Conservation (phyloP, 768 basidiomycete genomes). For the Hypholoma fasciculare region DNA sequence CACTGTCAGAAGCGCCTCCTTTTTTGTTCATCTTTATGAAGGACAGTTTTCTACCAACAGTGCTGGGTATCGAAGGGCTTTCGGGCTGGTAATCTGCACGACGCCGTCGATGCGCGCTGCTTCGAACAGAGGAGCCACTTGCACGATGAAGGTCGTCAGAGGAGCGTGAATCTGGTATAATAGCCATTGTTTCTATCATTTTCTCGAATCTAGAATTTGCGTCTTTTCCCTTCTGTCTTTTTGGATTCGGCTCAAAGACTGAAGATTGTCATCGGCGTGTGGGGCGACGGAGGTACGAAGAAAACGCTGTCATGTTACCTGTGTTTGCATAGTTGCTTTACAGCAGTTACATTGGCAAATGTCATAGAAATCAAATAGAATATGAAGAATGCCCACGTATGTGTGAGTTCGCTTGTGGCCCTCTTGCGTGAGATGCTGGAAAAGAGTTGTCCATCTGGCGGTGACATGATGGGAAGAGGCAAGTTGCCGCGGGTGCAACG, state of each 20-base stretch:
- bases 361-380: background rate
- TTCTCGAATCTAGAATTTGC: constrained; percentile 62
- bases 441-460: constrained; percentile 5
- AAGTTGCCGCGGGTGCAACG: background rate
- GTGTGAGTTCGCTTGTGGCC: background rate
- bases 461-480: constrained; percentile 10
- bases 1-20: background rate
- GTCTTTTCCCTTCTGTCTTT: constrained; percentile 40
- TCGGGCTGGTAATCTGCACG: constrained; percentile 9
- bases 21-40: constrained; percentile 40
- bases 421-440: background rate
- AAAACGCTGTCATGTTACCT: background rate
- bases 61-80: constrained; percentile 28
- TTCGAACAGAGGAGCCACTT: background rate
- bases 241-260: constrained; percentile 26
- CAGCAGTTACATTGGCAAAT: background rate
- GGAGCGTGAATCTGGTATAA: constrained; percentile 17
- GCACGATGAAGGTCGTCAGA: background rate
- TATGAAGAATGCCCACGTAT: background rate
- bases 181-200: constrained; percentile 64
- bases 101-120: background rate
- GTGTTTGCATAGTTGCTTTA: background rate
- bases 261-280: background rate
- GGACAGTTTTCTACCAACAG: constrained; percentile 40
- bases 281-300: background rate